Conservation (phyloP, 2,329 filamentous ascomycete species). For the Trichophyton rubrum region DNA sequence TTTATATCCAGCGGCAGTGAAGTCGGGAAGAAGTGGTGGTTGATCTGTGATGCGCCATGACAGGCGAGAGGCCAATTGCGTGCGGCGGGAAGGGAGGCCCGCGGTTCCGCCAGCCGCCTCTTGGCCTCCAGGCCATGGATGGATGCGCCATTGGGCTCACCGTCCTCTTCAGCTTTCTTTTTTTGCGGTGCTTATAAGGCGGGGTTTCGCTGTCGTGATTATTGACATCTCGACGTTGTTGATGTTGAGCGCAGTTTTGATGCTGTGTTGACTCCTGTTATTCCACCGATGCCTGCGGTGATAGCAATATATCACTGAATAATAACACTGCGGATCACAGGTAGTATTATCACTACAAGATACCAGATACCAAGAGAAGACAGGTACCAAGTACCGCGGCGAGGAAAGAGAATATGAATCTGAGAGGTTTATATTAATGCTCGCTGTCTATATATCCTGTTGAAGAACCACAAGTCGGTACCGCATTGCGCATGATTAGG, state of each 20-base stretch:
- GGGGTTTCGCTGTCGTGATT: background rate
- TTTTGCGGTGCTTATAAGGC: background rate
- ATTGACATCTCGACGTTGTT: background rate
- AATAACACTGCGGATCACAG: too few relatives aligned
- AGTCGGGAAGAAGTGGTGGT: background rate
- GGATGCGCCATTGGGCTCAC: background rate
- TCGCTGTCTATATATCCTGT: slow-evolving; percentile 2
- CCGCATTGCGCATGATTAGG: background rate
- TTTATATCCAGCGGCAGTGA: background rate
- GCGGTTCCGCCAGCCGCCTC: slow-evolving; percentile 2
- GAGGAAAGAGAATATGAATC: background rate
- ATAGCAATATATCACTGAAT: too few relatives aligned
- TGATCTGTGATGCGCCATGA: background rate
- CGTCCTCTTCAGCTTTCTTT: background rate
- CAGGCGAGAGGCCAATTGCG: background rate
- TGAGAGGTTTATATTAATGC: background rate
- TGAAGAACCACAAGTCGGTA: background rate
- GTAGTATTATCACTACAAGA: too few relatives aligned
- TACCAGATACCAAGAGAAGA: background rate
- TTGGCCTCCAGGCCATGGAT: background rate
- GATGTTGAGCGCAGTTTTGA: background rate
- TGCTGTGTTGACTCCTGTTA: too few relatives aligned
- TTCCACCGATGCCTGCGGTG: too few relatives aligned
- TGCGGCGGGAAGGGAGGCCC: background rate
- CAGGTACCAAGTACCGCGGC: background rate